phyloP scores from a whole-genome alignment of 1,139 yeast genomes.

The Kluyveromyces sp. region DNA sequence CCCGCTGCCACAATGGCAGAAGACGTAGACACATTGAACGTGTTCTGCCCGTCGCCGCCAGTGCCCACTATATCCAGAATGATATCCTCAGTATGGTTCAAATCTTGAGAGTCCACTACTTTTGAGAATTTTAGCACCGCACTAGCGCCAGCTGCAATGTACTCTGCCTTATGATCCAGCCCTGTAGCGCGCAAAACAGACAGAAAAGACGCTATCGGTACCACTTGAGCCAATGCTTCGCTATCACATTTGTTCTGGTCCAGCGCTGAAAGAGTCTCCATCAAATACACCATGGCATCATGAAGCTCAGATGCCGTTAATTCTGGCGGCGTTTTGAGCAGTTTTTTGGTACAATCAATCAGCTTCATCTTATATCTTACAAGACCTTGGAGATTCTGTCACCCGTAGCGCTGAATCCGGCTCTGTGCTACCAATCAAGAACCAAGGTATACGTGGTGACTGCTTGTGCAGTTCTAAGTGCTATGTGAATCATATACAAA shows the following conservation, averaged over 20 bases:
- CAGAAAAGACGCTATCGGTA: slow-evolving; percentile 73
- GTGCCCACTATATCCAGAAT: slow-evolving; percentile 93
- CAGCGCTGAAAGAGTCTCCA: slow-evolving; percentile 14
- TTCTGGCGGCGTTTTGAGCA: slow-evolving; percentile 20
- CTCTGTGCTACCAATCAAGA: no score
- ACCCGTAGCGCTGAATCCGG: not conserved
- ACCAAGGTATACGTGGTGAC: no score
- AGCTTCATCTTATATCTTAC: not conserved
- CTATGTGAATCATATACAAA: not conserved
- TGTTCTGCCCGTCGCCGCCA: slow-evolving; percentile 96
- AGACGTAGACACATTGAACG: slow-evolving; percentile 93
- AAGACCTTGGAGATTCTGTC: not conserved
- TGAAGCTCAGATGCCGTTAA: slow-evolving; percentile 26
- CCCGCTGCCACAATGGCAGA: slow-evolving; percentile 94
- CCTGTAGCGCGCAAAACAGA: slow-evolving; percentile 68
- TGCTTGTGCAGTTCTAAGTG: no score
- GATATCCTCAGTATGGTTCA: slow-evolving; percentile 26
- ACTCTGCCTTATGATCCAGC: slow-evolving; percentile 75
- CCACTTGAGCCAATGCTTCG: slow-evolving; percentile 25
- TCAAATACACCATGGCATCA: slow-evolving; percentile 19
- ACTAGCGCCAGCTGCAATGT: slow-evolving; percentile 76
- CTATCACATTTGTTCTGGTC: not conserved
- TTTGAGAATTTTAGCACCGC: slow-evolving; percentile 60
- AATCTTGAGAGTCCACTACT: slow-evolving; percentile 31
- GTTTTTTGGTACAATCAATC: slow-evolving; percentile 20